Percentiles rank a stretch among this genome's conserved stretches.
Evolutionary conservation across 306 rosid genomes (phyloP).

Genomic region (Mucuna pruriens): DNA sequence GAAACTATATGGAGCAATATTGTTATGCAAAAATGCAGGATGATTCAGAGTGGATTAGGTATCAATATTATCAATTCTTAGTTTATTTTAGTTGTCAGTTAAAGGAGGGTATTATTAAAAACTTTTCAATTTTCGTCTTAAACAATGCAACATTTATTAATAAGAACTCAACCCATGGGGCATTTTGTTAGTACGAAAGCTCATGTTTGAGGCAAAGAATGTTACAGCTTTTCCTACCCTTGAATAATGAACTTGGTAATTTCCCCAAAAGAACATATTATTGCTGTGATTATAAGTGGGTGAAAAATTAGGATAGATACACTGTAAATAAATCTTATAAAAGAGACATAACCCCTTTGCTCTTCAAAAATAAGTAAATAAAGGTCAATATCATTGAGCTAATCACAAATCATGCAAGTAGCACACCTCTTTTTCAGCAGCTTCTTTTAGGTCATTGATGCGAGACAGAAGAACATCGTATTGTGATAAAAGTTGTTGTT

Average conservation of each 20-base stretch:
- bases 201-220: not conserved
- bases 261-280: conserved; percentile 14
- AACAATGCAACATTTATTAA: conserved; percentile 7
- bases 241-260: conserved; percentile 2
- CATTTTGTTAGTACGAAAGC: conserved; percentile 15
- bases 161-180: conserved; percentile 6
- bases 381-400: conserved; percentile 7
- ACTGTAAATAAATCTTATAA: conserved; percentile 5
- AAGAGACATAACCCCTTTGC: not conserved
- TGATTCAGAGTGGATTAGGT: conserved; percentile 9
- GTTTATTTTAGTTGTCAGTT: not conserved
- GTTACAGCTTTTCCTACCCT: conserved; percentile 10
- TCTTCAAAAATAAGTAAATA: conserved; percentile 13
- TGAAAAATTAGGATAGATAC: conserved; percentile 15
- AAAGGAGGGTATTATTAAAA: conserved; percentile 12
- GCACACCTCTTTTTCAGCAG: conserved; percentile 90
- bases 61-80: not conserved
- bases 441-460: conserved; percentile 79
- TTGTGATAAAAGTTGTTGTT: conserved; percentile 91
- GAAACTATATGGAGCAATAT: conserved; percentile 4
- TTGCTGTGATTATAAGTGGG: conserved; percentile 7
- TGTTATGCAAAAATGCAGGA: not conserved
- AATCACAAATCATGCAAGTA: conserved; percentile 38
- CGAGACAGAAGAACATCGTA: conserved; percentile 89
- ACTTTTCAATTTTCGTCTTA: conserved; percentile 15